Evolutionary conservation across 768 basidiomycete genomes (phyloP), one percentile per base, ranked within the genome.

Genomic region (Daedaleopsis sinensis): DNA sequence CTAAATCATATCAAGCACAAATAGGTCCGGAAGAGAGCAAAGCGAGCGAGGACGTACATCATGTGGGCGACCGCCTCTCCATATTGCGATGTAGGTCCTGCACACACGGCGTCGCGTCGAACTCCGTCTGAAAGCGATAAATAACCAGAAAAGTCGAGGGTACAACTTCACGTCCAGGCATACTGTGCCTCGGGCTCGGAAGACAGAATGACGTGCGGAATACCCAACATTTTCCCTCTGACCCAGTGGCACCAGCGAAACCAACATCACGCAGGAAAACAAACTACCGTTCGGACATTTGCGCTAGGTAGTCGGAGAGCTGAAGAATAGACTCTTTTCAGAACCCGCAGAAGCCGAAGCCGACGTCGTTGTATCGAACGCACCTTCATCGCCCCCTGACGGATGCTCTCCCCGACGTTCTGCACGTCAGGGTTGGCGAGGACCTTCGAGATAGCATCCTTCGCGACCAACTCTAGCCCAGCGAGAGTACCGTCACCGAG

Each of bases 371-470:
- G 18, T 59, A 65, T 36, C 42, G 35, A 3, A 76, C 82, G 57
- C 55, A 93, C 90, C 85, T 93, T 95, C 65, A 96, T 74, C 16
- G 93, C 94, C 0, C 92, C 91, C 7, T 81, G 76, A 65, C 94
- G 77, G 53, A 96, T 85, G 58, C 79, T 91, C 67, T 94, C 93
- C 1, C 85, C 89, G 16, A 89, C 80, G 67, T 89, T 91, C 78
- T 94, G 93, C 32, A 95, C 91, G 66, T 96, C 93, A 0, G 91
- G 91, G 67, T 94, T 94, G 1, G 90, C 79, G 69, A 97, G 76
- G 24, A 96, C 84, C 65, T 84, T 82, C 12, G 84, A 73, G 43
- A 94, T 79, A 0, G 87, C 87, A 61, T 96, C 94, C 71, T 84
- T 85, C 42, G 94, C 94, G 4, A 87, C 88, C 24, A 69, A 61